These are phyloP conservation scores for Neckera pumila DNA, from an alignment of 225 moss, liverwort and hornwort genomes.

Conservation along the genomic window DNA sequence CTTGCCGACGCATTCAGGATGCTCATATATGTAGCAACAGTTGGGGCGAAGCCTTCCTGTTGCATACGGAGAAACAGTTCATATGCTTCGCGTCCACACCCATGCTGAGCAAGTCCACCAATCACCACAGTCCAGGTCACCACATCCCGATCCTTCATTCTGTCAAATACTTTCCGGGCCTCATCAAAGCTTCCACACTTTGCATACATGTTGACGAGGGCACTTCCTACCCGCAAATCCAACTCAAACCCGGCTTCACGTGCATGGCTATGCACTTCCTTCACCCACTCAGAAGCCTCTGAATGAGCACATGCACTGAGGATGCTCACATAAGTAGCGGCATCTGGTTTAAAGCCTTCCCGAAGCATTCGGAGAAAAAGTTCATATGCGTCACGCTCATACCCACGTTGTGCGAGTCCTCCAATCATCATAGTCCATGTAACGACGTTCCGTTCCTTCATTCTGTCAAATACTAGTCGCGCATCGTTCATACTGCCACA, in stretches of 20 bases:
- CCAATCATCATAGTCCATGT: background rate
- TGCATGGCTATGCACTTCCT: background rate
- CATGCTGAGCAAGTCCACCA: background rate
- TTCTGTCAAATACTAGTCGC: background rate
- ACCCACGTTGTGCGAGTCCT: background rate
- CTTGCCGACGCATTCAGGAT: background rate
- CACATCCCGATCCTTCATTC: background rate
- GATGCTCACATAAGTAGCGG: background rate
- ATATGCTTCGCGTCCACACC: background rate
- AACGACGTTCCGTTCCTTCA: background rate
- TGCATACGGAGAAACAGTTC: background rate
- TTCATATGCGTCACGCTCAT: background rate
- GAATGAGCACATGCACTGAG: background rate
- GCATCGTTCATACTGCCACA: background rate
- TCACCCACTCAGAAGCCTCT: background rate
- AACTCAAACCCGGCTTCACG: background rate
- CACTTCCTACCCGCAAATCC: background rate
- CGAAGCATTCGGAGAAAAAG: background rate
- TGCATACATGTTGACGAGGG: background rate
- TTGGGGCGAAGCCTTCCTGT: background rate
- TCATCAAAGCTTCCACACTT: background rate
- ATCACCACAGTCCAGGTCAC: background rate
- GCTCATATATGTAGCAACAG: background rate
- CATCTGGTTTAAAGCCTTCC: background rate
- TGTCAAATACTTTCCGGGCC: background rate